Base-by-base conservation (phyloP, 2,329 filamentous ascomycete species). In the Claviceps lovelessii region DNA sequence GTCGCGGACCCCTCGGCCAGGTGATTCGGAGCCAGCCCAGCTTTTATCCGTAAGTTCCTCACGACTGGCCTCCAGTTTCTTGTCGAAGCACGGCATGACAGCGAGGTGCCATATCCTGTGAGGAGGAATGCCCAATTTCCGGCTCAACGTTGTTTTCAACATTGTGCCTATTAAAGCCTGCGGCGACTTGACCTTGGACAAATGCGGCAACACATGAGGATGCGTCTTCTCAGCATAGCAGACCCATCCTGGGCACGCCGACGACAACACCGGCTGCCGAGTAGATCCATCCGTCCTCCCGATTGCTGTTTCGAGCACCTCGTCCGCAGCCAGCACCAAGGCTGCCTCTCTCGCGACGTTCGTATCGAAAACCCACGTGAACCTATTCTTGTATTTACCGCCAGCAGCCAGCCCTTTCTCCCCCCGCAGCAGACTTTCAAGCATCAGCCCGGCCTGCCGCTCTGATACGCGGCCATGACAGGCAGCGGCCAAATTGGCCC, bases 171-270 rank as follows among this genome's bases (percentile, higher is more conserved):
- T 86, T 53, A 98, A 72, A 31, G 93, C 91, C 69, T 98, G 93
- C 15, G 93, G 91, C 5, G 90, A 96, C 68, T 97, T 98, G 59
- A 97, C 77, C 51, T 82, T 82, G 56, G 90, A 96, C 54, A 98
- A 76, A 68, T 98, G 90, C 33, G 90, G 89, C 51, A 98, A 77
- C 54, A 97, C 83, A 64, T 96, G 85, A 1, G 93, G 90, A 65
- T 98, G 93, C 54, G 91, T 97, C 73, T 98, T 97, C 69, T 98
- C 93, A 31, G 91, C 91, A 65, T 98, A 98, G 72, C 93, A 98
- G 55, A 98, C 91, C 90, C 94, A 98, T 8, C 93, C 93, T 0
- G 93, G 93, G 68, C 93, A 98, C 23, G 89, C 89, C 4, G 90
- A 90, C 9, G 90, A 89, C 47, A 98, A 77, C 35, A 91, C 82